Evolutionary conservation across 768 basidiomycete genomes (phyloP).

Genomic region (Piloderma croceum): DNA sequence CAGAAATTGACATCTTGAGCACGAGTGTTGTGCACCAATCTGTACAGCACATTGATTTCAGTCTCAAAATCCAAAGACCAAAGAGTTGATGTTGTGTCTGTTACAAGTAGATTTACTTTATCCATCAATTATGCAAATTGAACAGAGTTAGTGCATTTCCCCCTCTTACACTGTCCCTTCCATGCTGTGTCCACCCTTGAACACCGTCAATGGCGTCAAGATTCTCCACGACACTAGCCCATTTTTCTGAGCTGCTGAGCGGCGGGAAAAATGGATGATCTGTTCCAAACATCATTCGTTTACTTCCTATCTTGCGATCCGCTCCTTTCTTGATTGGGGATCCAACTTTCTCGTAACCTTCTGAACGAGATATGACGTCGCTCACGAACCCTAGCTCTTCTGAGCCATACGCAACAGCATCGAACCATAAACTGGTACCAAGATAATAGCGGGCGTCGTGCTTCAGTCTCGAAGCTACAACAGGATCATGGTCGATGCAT

Average conservation of each 20-base stretch:
- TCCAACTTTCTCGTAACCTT: slow-evolving; percentile 35
- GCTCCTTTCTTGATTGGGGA: slow-evolving; percentile 24
- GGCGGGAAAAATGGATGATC: slow-evolving; percentile 93
- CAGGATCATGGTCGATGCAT: slow-evolving; percentile 81
- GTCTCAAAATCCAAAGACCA: slow-evolving; percentile 85
- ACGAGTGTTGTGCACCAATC: slow-evolving; percentile 89
- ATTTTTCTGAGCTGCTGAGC: slow-evolving; percentile 57
- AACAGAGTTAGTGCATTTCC: slow-evolving; percentile 72
- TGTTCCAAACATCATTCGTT: slow-evolving; percentile 73
- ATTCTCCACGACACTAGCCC: slow-evolving; percentile 85
- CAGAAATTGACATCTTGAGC: slow-evolving; percentile 93
- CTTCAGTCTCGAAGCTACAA: slow-evolving; percentile 65
- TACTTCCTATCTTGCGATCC: slow-evolving; percentile 45
- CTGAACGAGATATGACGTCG: slow-evolving; percentile 60
- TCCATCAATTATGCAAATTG: too few species aligned
- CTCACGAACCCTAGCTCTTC: slow-evolving; percentile 80
- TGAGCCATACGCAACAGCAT: slow-evolving; percentile 85
- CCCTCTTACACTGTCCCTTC: slow-evolving; percentile 63
- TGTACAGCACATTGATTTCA: slow-evolving; percentile 93
- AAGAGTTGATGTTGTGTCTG: too few species aligned
- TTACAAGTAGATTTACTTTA: too few species aligned
- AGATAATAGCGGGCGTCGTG: slow-evolving; percentile 84
- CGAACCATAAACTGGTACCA: slow-evolving; percentile 72
- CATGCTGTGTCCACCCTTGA: slow-evolving; percentile 51
- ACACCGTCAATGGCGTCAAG: slow-evolving; percentile 70